Conservation (phyloP, 768 basidiomycete genomes). For the Tricholoma furcatifolium region DNA sequence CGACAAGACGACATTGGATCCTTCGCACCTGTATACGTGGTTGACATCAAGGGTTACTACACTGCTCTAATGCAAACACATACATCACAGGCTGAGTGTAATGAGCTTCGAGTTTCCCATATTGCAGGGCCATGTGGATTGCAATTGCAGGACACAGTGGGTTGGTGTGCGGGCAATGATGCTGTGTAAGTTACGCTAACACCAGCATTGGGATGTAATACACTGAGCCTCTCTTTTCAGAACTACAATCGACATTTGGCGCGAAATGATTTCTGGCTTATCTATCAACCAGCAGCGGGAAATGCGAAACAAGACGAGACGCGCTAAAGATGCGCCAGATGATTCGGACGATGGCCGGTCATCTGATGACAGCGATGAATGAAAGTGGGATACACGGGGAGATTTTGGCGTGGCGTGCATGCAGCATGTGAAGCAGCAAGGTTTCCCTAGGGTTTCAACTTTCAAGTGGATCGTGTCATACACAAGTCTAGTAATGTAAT, state of each 20-base stretch:
- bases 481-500: no score
- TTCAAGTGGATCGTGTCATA: no score
- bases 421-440: no score
- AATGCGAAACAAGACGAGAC: constrained; percentile 7
- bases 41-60: constrained; percentile 41
- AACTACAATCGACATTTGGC: constrained; percentile 41
- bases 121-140: constrained; percentile 29
- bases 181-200: constrained; percentile 37
- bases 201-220: not conserved
- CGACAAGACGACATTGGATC: not conserved
- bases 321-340: constrained; percentile 7
- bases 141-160: constrained; percentile 26
- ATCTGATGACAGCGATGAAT: constrained; percentile 8
- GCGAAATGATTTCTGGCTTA: constrained; percentile 41
- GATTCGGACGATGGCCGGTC: constrained; percentile 22
- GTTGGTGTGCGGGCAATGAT: constrained; percentile 52
- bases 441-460: no score
- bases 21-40: constrained; percentile 33
- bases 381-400: not conserved
- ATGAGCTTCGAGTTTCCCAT: constrained; percentile 13
- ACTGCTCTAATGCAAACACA: constrained; percentile 35
- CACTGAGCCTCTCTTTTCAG: constrained; percentile 21
- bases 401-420: no score
- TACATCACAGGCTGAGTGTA: constrained; percentile 12
- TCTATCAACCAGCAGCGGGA: constrained; percentile 47